Base-by-base conservation (phyloP, 768 basidiomycete genomes). In the Dentipellis fragilis region DNA sequence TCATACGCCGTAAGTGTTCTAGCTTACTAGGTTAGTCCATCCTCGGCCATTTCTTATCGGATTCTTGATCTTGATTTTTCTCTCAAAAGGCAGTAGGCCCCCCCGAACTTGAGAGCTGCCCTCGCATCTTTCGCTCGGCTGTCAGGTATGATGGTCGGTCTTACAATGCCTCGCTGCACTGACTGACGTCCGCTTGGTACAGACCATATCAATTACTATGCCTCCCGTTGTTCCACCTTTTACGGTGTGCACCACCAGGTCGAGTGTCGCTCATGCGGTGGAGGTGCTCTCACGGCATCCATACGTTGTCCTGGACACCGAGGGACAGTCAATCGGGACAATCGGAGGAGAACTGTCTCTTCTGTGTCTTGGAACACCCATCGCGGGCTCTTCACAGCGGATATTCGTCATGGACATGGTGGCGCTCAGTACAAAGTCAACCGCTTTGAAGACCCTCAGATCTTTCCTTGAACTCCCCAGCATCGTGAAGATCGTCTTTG, bases 351-450 rank as follows among this genome's bases (percentile, higher is more conserved):
- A 54, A 1, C 67, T 73, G 10, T 70, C 69, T 6, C 65, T 75
- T 51, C 57, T 75, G 59, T 68, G 67, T 59, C 65, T 74, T 51
- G 67, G 67, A 23, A 69, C 71, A 0, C 55, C 63, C 34, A 52
- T 59, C 34, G 68, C 66, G 4, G 63, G 65, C 22, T 1, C 4
- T 6, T 12, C 38, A 8, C 52, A 54, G 23, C 59, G 62, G 42
- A 64, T 72, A 36, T 74, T 67, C 54, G 56, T 75, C 52, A 65
- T 75, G 40, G 74, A 75, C 58, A 64, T 67, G 54, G 64, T 71
- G 55, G 59, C 66, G 7, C 63, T 73, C 51, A 48, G 6, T 1
- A 38, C 59, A 1, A 56, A 34, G 42, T 50, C 57, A 4, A 23
- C 58, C 1, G 53, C 56, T 36, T 57, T 71, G 9, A 50, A 55